These are phyloP conservation scores for Verticillium isaacii DNA, from an alignment of 2,329 filamentous ascomycete genomes.

Conservation along the genomic window DNA sequence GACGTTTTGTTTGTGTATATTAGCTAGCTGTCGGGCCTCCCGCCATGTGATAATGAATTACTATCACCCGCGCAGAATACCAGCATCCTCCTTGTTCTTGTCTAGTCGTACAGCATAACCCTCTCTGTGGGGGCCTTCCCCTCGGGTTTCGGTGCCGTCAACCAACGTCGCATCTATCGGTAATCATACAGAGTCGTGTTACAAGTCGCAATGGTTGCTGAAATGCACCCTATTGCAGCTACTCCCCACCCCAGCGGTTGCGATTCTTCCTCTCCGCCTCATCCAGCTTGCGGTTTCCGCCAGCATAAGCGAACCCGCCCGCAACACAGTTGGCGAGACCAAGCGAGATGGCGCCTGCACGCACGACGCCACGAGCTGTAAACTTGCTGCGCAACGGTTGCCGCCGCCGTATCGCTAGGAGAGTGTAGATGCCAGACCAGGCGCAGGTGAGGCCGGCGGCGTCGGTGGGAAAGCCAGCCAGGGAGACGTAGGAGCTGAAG, in stretches of 20 bases:
- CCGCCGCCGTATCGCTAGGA: slow-evolving; percentile 47
- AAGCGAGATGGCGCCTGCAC: slow-evolving; percentile 44
- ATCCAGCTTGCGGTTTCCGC: slow-evolving; percentile 45
- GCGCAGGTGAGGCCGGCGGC: slow-evolving; percentile 51
- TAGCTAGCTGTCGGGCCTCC: background rate
- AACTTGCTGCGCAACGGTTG: slow-evolving; percentile 36
- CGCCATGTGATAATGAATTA: background rate
- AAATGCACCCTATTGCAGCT: background rate
- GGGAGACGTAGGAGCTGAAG: slow-evolving; percentile 54
- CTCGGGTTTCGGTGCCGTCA: too few species aligned
- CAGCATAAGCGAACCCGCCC: slow-evolving; percentile 47
- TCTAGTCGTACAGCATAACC: too few species aligned
- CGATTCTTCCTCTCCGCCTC: slow-evolving; percentile 40
- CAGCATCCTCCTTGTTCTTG: too few species aligned
- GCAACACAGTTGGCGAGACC: slow-evolving; percentile 43
- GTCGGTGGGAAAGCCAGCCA: slow-evolving; percentile 54
- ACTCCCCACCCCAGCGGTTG: slow-evolving; percentile 39
- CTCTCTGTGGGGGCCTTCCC: too few species aligned
- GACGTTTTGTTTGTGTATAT: background rate
- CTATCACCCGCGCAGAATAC: too few species aligned
- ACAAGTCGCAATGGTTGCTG: background rate
- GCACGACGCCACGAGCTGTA: slow-evolving; percentile 43
- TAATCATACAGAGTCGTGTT: background rate
- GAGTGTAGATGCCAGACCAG: slow-evolving; percentile 52
- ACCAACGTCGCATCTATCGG: background rate